These are phyloP conservation scores for Solanum tarapatanum DNA, from an alignment of 257 asterid species.

Conservation along the genomic window DNA sequence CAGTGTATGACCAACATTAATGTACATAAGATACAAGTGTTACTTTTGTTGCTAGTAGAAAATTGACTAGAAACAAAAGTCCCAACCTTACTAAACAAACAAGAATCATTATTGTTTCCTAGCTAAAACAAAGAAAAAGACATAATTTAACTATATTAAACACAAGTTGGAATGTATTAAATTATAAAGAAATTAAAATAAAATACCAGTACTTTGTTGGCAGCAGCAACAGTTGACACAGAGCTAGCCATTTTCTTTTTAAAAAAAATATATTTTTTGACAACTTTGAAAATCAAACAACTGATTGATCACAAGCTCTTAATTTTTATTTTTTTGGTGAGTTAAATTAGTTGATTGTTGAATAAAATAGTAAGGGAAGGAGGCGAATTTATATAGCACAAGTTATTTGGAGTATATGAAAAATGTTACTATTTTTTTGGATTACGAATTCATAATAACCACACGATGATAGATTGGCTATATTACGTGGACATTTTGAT, in stretches of 20 bases:
- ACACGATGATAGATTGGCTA: background rate
- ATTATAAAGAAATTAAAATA: background rate
- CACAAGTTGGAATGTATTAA: background rate
- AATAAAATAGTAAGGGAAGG: constrained; percentile 1
- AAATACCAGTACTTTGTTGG: constrained; percentile 24
- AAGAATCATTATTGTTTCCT: background rate
- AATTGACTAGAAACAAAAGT: background rate
- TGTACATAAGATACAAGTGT: background rate
- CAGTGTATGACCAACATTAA: background rate
- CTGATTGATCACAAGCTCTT: background rate
- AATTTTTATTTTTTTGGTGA: background rate
- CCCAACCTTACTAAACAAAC: background rate
- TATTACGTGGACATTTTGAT: constrained; percentile 3
- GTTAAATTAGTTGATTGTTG: background rate
- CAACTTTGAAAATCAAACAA: background rate
- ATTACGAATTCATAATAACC: background rate
- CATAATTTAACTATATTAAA: background rate
- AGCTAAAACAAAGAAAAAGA: background rate
- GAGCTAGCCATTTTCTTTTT: constrained; percentile 34
- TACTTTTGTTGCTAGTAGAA: background rate
- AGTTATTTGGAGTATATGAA: background rate
- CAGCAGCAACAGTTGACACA: constrained; percentile 25
- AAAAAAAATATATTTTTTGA: background rate
- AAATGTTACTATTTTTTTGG: constrained; percentile 4
- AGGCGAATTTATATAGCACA: background rate